These are phyloP conservation scores for Amorphotheca resinae DNA, from an alignment of 495 filamentous ascomycete species.

Conservation along the genomic window DNA sequence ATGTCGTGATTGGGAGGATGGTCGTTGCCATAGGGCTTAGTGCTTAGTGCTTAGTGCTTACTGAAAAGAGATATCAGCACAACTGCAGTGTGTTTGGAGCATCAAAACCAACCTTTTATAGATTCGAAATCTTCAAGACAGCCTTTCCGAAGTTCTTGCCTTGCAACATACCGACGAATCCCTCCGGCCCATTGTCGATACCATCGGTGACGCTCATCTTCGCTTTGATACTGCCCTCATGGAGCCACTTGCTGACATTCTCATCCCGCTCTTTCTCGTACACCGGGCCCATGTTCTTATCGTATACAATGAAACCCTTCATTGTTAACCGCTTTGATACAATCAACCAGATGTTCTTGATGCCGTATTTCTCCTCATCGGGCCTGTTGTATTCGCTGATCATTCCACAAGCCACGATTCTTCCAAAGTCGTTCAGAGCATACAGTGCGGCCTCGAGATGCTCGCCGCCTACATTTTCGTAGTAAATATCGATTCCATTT, in stretches of 20 bases:
- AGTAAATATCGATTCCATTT: constrained; percentile 86
- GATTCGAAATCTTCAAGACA: constrained; percentile 53
- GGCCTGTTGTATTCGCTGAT: constrained; percentile 62
- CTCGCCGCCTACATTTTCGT: constrained; percentile 89
- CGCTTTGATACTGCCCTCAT: constrained; percentile 67
- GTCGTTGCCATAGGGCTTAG: too few relatives aligned
- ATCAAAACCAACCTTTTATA: too few relatives aligned
- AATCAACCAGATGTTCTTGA: constrained; percentile 49
- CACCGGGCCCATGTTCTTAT: constrained; percentile 51
- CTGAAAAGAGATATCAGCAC: too few relatives aligned
- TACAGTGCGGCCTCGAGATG: constrained; percentile 67
- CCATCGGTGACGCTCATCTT: constrained; percentile 59
- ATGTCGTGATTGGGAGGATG: too few relatives aligned
- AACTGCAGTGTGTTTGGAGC: too few relatives aligned
- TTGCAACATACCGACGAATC: constrained; percentile 72
- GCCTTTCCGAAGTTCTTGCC: constrained; percentile 93
- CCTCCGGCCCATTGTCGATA: constrained; percentile 71
- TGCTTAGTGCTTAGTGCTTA: too few relatives aligned
- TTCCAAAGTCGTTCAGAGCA: constrained; percentile 54
- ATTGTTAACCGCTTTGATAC: constrained; percentile 36
- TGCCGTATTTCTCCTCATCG: constrained; percentile 45
- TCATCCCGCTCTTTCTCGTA: constrained; percentile 68
- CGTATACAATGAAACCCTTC: constrained; percentile 66
- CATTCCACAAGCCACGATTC: constrained; percentile 50
- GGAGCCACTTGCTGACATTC: constrained; percentile 73